phyloP scores from a whole-genome alignment of 78 protist genomes.

The Dictyostelium firmibasis region DNA sequence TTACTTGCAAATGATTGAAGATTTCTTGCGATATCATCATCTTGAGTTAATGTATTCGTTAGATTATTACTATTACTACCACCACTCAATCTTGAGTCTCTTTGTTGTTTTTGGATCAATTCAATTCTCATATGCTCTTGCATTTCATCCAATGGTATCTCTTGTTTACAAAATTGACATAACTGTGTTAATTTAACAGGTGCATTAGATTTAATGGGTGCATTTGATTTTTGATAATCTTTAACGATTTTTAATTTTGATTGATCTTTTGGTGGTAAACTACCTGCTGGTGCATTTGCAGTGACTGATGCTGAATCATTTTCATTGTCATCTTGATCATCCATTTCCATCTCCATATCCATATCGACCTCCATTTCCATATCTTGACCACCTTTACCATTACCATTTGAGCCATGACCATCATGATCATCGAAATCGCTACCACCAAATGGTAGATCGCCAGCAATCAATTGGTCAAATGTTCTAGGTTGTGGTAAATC shows the following conservation, averaged over 20 bases:
- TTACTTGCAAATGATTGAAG: conserved; percentile 64
- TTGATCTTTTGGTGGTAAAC: neutral
- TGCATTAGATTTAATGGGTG: neutral
- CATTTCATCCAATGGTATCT: conserved; percentile 85
- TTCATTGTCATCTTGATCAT: conserved; percentile 7
- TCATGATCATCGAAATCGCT: neutral
- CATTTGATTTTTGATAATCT: conserved; percentile 33
- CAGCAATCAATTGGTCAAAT: conserved; percentile 35
- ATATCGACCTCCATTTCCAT: conserved; percentile 58
- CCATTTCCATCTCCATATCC: conserved; percentile 75
- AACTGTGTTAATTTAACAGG: conserved; percentile 22
- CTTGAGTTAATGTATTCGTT: neutral
- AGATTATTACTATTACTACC: neutral
- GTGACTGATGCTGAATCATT: neutral
- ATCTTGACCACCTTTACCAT: neutral
- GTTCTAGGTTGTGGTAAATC: conserved; percentile 71
- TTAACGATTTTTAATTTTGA: conserved; percentile 56
- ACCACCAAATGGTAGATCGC: neutral
- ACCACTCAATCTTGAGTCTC: neutral
- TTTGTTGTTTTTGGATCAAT: conserved; percentile 79
- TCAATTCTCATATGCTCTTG: conserved; percentile 91
- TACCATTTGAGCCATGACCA: neutral
- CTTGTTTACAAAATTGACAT: conserved; percentile 81
- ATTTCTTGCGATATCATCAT: conserved; percentile 69
- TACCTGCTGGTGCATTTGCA: neutral